phyloP scores from a whole-genome alignment of 306 rosid species.

The Begonia fuchsioides region DNA sequence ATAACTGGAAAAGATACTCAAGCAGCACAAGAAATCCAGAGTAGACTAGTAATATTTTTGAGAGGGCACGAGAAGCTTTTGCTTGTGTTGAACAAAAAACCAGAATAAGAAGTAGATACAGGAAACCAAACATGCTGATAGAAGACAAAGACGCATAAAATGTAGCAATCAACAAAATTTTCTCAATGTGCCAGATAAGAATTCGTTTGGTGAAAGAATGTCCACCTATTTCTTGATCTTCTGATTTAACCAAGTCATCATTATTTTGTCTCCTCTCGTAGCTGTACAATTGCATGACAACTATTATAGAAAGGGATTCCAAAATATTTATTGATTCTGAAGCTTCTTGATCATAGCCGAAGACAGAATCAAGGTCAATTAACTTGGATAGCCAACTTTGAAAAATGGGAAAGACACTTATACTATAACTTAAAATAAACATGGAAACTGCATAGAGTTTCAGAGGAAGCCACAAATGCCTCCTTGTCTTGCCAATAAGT shows the following conservation, averaged over 20 bases:
- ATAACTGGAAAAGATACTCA: slow-evolving; percentile 95
- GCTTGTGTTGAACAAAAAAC: slow-evolving; percentile 65
- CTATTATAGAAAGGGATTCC: slow-evolving; percentile 83
- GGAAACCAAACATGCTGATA: slow-evolving; percentile 67
- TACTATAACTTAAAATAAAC: slow-evolving; percentile 60
- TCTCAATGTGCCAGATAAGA: slow-evolving; percentile 87
- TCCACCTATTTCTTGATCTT: slow-evolving; percentile 33
- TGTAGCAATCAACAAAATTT: slow-evolving; percentile 61
- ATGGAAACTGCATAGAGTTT: slow-evolving; percentile 70
- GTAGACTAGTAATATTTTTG: slow-evolving; percentile 71
- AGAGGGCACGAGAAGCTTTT: slow-evolving; percentile 65
- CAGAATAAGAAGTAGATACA: slow-evolving; percentile 71
- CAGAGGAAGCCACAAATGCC: slow-evolving; percentile 78
- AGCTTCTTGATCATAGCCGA: slow-evolving; percentile 68
- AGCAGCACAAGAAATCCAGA: slow-evolving; percentile 69
- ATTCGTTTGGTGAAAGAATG: slow-evolving; percentile 55
- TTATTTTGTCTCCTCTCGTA: slow-evolving; percentile 91
- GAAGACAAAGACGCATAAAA: slow-evolving; percentile 86
- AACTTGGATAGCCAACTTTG: slow-evolving; percentile 55
- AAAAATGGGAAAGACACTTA: slow-evolving; percentile 64
- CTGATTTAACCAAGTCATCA: slow-evolving; percentile 25
- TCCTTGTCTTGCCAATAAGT: slow-evolving; percentile 74
- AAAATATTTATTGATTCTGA: slow-evolving; percentile 62
- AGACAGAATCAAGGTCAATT: slow-evolving; percentile 60
- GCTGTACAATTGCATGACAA: slow-evolving; percentile 98